Evolutionary conservation across 176 grass and related monocot species (phyloP).

Genomic region (Carex pumila): DNA sequence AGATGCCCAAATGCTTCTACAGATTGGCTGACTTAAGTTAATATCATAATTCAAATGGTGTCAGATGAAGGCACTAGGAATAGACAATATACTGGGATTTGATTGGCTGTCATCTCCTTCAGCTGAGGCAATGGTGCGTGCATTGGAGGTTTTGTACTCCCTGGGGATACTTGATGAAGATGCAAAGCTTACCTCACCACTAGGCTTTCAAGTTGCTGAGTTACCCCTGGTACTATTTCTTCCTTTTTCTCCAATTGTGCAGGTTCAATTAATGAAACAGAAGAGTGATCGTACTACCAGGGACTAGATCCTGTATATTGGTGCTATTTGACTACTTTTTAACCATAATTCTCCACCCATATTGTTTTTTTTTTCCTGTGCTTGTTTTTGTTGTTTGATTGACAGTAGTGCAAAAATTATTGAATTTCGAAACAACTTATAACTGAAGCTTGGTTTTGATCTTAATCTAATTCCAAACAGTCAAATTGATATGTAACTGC

Average conservation of each 20-base stretch:
- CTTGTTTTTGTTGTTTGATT: constrained; percentile 2
- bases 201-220: constrained; percentile 89
- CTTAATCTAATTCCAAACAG: background rate
- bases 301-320: background rate
- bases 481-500: background rate
- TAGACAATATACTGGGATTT: constrained; percentile 97
- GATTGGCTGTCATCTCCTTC: constrained; percentile 98
- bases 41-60: constrained; percentile 2
- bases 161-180: constrained; percentile 87
- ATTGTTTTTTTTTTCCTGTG: background rate
- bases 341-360: background rate
- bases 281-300: background rate
- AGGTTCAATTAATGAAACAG: background rate
- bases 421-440: background rate
- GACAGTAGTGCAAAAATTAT: background rate
- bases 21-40: background rate
- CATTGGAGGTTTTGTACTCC: constrained; percentile 85
- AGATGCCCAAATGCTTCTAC: background rate
- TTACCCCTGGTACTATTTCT: constrained; percentile 59
- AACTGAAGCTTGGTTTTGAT: background rate
- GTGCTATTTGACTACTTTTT: background rate
- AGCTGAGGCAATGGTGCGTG: constrained; percentile 80
- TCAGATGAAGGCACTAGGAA: constrained; percentile 89
- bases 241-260: background rate
- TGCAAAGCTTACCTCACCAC: constrained; percentile 84